Percentiles rank a stretch among this genome's conserved stretches.
Evolutionary conservation across 1,284 basidiomycete genomes (phyloP).

Genomic region (Ceratobasidium sp.): DNA sequence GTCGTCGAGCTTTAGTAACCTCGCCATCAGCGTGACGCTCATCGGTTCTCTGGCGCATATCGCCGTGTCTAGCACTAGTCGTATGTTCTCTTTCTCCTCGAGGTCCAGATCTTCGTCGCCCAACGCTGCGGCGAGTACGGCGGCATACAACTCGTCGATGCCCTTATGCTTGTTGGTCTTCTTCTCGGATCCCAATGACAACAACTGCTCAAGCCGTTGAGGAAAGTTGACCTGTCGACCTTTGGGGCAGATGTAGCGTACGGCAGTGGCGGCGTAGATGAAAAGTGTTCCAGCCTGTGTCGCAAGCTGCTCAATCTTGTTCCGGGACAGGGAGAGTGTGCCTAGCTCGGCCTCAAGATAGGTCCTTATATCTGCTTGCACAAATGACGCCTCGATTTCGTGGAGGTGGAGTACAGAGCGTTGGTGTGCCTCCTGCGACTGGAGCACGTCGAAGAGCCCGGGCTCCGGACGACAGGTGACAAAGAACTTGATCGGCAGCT

Average conservation of each 20-base stretch:
- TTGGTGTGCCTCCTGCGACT: no score
- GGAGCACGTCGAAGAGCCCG: not conserved
- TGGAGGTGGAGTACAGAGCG: conserved; percentile 16
- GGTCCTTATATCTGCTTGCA: conserved; percentile 25
- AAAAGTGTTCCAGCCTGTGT: conserved; percentile 29
- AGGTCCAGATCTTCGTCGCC: not conserved
- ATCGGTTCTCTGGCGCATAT: conserved; percentile 6
- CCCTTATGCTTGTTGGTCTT: not conserved
- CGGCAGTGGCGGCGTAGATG: conserved; percentile 34
- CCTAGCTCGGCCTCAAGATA: conserved; percentile 25
- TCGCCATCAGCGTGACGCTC: not conserved
- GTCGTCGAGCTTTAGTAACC: not conserved
- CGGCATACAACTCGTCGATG: not conserved
- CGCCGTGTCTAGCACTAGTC: not conserved
- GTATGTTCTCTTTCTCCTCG: not conserved
- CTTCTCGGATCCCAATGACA: not conserved
- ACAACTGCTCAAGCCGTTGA: not conserved
- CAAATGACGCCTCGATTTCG: conserved; percentile 8
- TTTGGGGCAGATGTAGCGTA: not conserved
- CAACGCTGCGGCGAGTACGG: not conserved
- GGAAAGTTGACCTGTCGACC: not conserved
- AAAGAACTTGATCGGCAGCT: conserved; percentile 17
- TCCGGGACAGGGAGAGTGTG: not conserved
- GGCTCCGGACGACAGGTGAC: not conserved
- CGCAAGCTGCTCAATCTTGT: conserved; percentile 25